Evolutionary conservation across 139 green algal species (phyloP), one percentile per base, ranked within the genome.

Genomic region (Coelastrella sp.): DNA sequence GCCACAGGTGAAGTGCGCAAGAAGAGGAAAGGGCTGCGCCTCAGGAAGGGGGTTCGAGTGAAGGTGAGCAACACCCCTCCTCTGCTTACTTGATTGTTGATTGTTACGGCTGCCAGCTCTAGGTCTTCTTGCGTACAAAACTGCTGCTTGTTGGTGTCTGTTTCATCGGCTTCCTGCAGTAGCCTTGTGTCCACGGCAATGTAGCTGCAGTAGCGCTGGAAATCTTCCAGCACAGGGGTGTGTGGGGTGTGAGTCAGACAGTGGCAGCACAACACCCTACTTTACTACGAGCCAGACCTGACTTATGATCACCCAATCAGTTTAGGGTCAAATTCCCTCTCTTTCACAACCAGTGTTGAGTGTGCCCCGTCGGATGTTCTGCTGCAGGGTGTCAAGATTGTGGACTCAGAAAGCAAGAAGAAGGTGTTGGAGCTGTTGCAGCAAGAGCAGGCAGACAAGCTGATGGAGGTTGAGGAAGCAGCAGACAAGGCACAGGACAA

Each of bases 311-410:
- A n/a, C n/a, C n/a, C n/a, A n/a, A n/a, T n/a, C n/a, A n/a, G n/a
- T n/a, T n/a, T n/a, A n/a, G n/a, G n/a, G n/a, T n/a, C n/a, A n/a
- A n/a, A n/a, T n/a, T n/a, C n/a, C n/a, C n/a, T n/a, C n/a, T n/a
- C n/a, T n/a, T n/a, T n/a, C n/a, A n/a, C n/a, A n/a, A n/a, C n/a
- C n/a, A n/a, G n/a, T n/a, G n/a, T n/a, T n/a, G n/a, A n/a, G n/a
- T n/a, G n/a, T n/a, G n/a, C n/a, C n/a, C n/a, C n/a, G n/a, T n/a
- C n/a, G n/a, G n/a, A 9, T 38, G 62, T 23, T 4, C 6, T 63
- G 25, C 41, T 73, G 62, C 79, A 85, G 79, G 79, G 79, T 67
- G 66, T 85, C 41, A 85, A 85, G 43, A 53, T 85, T n/a, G 34
- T 45, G 11, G 63, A 85, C 38, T 41, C 66, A 17, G 80, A 79